phyloP scores from a whole-genome alignment of 2,329 filamentous ascomycete genomes.

The Pseudopyricularia cyperi region DNA sequence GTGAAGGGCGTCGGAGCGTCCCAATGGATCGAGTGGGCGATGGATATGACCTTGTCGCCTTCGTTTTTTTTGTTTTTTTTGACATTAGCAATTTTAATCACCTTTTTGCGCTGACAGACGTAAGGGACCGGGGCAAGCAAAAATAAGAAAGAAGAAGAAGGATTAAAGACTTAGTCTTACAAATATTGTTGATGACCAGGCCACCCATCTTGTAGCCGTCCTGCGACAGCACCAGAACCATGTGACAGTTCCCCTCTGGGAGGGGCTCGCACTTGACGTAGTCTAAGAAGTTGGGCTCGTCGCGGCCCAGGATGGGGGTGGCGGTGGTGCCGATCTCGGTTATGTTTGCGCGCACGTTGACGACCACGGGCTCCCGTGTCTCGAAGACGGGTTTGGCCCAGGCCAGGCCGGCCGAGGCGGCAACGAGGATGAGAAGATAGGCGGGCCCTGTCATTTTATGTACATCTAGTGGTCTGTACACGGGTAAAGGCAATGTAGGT shows the following conservation, averaged over 20 bases:
- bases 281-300: constrained; percentile 1
- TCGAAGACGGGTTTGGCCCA: background rate
- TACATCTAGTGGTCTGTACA: background rate
- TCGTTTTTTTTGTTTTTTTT: background rate
- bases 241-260: background rate
- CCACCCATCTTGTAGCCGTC: background rate
- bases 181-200: background rate
- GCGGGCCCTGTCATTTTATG: background rate
- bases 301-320: background rate
- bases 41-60: background rate
- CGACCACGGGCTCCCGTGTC: background rate
- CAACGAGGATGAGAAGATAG: background rate
- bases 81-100: too few relatives aligned
- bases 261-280: background rate
- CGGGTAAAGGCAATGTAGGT: background rate
- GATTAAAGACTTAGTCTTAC: background rate
- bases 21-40: constrained; percentile 1
- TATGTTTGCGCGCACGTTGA: background rate
- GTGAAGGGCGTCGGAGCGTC: background rate
- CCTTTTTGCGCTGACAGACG: background rate
- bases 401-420: background rate
- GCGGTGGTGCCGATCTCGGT: background rate
- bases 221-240: background rate
- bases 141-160: background rate
- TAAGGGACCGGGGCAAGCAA: background rate